Evolutionary conservation across 2,329 filamentous ascomycete genomes (phyloP).

Genomic region (Curvularia verruculosa): DNA sequence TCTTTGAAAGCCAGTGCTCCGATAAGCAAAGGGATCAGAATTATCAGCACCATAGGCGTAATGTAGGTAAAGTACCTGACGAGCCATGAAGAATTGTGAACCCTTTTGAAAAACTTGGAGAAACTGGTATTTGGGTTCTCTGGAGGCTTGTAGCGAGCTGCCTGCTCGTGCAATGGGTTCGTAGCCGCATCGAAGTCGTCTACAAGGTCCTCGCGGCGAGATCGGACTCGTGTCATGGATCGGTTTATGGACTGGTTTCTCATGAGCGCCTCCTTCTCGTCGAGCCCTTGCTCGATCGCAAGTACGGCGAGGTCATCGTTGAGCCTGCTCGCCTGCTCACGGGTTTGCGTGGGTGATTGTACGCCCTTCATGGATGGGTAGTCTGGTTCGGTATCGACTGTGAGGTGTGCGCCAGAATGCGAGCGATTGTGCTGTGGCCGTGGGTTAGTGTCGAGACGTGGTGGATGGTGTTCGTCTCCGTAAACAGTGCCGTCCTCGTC

Average conservation of each 20-base stretch:
- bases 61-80: conserved; percentile 76
- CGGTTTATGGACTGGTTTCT: conserved; percentile 45
- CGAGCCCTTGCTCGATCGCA: conserved; percentile 67
- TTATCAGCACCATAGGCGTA: conserved; percentile 65
- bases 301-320: conserved; percentile 71
- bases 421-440: conserved; percentile 20
- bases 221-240: conserved; percentile 60
- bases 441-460: conserved; percentile 21
- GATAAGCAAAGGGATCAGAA: conserved; percentile 71
- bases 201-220: conserved; percentile 61
- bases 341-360: conserved; percentile 61
- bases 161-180: conserved; percentile 71
- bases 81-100: conserved; percentile 69
- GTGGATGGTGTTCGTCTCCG: conserved; percentile 39
- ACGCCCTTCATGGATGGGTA: conserved; percentile 34
- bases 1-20: conserved; percentile 65
- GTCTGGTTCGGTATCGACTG: conserved; percentile 54
- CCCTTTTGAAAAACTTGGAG: conserved; percentile 67
- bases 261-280: conserved; percentile 50
- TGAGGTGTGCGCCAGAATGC: conserved; percentile 53
- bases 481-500: conserved; percentile 49
- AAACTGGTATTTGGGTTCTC: conserved; percentile 66
- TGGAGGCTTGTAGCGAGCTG: conserved; percentile 68
- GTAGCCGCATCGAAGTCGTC: conserved; percentile 72
- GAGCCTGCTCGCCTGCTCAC: conserved; percentile 66